These are phyloP conservation scores for Primulina eburnea DNA, from an alignment of 257 asterid species.

Conservation along the genomic window DNA sequence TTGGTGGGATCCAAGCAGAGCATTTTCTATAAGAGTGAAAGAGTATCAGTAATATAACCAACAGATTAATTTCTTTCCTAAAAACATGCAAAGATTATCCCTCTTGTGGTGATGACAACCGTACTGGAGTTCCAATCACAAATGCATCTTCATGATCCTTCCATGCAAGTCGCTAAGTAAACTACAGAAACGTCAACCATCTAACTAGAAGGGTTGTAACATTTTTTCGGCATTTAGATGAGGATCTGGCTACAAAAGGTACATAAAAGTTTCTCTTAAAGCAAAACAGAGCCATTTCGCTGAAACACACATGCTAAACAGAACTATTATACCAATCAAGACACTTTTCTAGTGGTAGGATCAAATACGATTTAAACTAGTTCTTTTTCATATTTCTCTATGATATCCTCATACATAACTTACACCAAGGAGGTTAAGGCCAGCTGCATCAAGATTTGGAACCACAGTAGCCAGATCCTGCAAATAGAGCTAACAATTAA, in stretches of 20 bases:
- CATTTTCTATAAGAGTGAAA: constrained; percentile 47
- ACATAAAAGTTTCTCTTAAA: not conserved
- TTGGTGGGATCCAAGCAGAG: constrained; percentile 86
- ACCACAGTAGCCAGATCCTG: constrained; percentile 76
- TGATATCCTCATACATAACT: constrained; percentile 31
- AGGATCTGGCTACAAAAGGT: constrained; percentile 11
- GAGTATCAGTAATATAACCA: constrained; percentile 18
- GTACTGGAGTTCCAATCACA: constrained; percentile 4
- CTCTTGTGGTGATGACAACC: not conserved
- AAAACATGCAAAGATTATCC: not conserved
- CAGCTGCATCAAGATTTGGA: constrained; percentile 70
- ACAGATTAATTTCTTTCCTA: constrained; percentile 19
- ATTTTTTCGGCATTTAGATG: not conserved
- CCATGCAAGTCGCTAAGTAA: constrained; percentile 5
- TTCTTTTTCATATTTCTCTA: not conserved
- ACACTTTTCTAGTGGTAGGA: not conserved
- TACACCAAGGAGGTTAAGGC: constrained; percentile 85
- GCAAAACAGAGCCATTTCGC: not conserved
- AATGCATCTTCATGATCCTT: constrained; percentile 3
- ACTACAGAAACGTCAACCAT: not conserved
- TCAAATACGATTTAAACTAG: not conserved
- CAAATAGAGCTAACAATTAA: constrained; percentile 26
- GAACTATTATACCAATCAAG: not conserved
- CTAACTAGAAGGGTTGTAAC: not conserved
- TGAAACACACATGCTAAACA: not conserved